Conservation (phyloP, 768 basidiomycete species). For the Mycena belliarum region DNA sequence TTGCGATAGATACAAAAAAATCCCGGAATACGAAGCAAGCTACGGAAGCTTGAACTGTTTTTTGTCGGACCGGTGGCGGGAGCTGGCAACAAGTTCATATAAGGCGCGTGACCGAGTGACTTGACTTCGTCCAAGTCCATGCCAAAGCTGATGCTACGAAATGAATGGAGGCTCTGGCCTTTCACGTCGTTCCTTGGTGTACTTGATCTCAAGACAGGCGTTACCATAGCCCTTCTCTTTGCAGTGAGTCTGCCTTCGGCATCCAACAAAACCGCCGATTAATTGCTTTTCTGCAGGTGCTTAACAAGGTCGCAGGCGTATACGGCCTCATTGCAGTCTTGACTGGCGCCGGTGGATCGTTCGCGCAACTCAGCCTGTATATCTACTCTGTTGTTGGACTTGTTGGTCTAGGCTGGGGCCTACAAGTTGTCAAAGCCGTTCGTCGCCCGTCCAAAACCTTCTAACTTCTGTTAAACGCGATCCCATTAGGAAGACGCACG, state of each 20-base stretch:
- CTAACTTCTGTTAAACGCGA: conserved; percentile 5
- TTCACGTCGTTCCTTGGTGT: conserved; percentile 81
- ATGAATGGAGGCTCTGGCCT: conserved; percentile 59
- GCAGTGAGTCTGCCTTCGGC: conserved; percentile 57
- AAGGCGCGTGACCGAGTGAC: too few species aligned
- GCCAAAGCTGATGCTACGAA: conserved; percentile 12
- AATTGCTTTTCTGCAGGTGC: conserved; percentile 47
- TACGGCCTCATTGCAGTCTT: conserved; percentile 93
- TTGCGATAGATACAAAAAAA: too few species aligned
- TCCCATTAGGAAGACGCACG: conserved; percentile 81
- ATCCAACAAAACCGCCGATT: conserved; percentile 7
- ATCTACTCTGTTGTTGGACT: conserved; percentile 88
- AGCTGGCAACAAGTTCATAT: too few species aligned
- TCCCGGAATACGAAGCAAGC: too few species aligned
- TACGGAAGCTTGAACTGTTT: too few species aligned
- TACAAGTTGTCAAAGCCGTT: conserved; percentile 84
- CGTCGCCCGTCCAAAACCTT: conserved; percentile 31
- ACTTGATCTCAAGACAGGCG: conserved; percentile 93
- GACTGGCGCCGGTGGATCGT: conserved; percentile 90
- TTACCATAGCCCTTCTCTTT: conserved; percentile 84
- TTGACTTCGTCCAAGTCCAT: background rate
- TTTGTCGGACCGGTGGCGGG: too few species aligned
- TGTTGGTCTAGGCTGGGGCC: conserved; percentile 80
- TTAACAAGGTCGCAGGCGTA: conserved; percentile 98
- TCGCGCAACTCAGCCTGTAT: conserved; percentile 90